These are phyloP conservation scores for Cercophora sp. DNA, from an alignment of 495 filamentous ascomycete species.

Conservation along the genomic window DNA sequence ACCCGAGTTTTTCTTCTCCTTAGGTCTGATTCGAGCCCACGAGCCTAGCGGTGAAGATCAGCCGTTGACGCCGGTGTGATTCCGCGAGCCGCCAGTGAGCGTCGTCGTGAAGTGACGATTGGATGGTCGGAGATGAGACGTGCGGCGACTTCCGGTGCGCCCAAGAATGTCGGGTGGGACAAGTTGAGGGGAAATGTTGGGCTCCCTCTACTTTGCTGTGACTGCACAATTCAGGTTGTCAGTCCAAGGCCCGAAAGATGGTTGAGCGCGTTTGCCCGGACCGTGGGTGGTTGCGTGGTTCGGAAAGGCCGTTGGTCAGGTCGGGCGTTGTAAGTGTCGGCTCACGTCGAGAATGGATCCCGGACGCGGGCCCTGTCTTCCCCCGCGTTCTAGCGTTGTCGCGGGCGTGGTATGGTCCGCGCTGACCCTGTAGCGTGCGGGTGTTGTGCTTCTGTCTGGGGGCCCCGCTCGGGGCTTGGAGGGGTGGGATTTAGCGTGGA, in stretches of 20 bases:
- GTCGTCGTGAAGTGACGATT: background rate
- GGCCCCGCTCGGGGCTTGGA: background rate
- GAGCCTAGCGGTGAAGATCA: background rate
- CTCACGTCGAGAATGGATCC: background rate
- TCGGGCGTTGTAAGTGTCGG: background rate
- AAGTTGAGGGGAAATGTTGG: background rate
- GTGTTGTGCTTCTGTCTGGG: slow-evolving; percentile 9
- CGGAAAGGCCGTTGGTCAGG: background rate
- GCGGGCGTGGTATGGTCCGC: slow-evolving; percentile 4
- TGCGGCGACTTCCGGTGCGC: background rate
- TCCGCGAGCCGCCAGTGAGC: background rate
- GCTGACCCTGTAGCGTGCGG: slow-evolving; percentile 11
- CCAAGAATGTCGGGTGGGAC: background rate
- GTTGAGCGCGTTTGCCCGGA: slow-evolving; percentile 1
- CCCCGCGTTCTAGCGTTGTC: slow-evolving; percentile 8
- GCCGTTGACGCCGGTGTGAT: background rate
- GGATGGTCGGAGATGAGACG: background rate
- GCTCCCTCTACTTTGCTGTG: background rate
- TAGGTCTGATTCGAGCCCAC: no score
- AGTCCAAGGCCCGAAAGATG: background rate
- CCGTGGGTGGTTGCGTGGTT: no score
- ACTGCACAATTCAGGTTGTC: background rate
- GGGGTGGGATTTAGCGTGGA: slow-evolving; percentile 8
- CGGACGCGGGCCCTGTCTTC: background rate
- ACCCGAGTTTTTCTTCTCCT: no score